Base-by-base conservation (phyloP, 2,329 filamentous ascomycete species). In the Penicillium expansum region DNA sequence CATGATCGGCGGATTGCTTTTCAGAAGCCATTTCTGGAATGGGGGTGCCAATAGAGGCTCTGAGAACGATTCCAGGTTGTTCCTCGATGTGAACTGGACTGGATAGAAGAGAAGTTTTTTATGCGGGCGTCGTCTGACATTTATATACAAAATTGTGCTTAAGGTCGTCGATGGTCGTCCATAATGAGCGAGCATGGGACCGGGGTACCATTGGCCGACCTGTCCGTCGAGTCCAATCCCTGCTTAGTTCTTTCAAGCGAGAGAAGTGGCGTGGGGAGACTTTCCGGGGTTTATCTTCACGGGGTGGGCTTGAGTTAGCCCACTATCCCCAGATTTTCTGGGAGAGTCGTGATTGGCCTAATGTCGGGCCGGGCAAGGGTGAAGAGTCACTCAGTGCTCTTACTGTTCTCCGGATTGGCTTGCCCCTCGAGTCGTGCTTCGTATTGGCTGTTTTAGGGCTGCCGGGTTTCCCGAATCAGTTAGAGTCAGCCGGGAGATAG, bases 121-220 rank as follows among this genome's bases (percentile, higher is more conserved):
- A 9, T 50, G 29, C n/a, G 52, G 52, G 48, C 6, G 9, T 51
- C 9, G 22, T 27, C 20, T 20, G 20, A 22, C 9, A 22, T 13
- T 52, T 56, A 47, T 52, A 30, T 45, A 22, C 33, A 13, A 16
- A 16, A 27, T 10, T 20, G 16, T 29, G 27, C 9, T 11, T 27
- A 41, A 5, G 14, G n/a, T 11, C 16, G 16, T 29, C 20, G n/a
- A 52, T 13, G 6, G 20, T 20, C 2, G 54, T 29, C 27, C 27
- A 29, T 52, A 27, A 35, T 14, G 39, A 39, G 53, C 48, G 53
- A 56, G 18, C 32, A 45, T 9, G 1, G 10, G 14, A 18, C 27
- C 13, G 27, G 48, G 41, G n/a, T 52, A 24, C 48, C 8, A 56
- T 56, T 56, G 54, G 53, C 27, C 45, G 27, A 50, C 41, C 32